Percentiles rank a stretch among this genome's conserved stretches.
Evolutionary conservation across 2,329 filamentous ascomycete genomes (phyloP).

Genomic region (Arthrocladium fulminans): DNA sequence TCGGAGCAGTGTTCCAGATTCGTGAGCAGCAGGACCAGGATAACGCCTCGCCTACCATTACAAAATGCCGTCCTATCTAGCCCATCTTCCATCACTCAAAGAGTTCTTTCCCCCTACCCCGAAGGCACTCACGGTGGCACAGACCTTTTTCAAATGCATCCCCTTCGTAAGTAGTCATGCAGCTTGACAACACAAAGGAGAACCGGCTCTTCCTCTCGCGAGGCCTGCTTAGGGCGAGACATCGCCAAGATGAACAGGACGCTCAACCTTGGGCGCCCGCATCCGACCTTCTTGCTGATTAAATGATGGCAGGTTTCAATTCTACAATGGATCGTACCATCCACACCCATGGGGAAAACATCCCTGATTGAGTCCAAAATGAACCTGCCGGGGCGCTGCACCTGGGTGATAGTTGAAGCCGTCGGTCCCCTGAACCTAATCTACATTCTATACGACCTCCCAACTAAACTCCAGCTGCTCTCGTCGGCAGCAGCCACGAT

Average conservation of each 20-base stretch:
- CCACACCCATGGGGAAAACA: conserved; percentile 74
- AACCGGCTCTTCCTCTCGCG: not conserved
- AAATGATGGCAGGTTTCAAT: conserved; percentile 59
- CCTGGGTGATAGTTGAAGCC: conserved; percentile 82
- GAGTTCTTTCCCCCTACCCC: conserved; percentile 34
- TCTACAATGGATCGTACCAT: conserved; percentile 42
- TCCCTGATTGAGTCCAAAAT: conserved; percentile 57
- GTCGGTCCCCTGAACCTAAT: conserved; percentile 67
- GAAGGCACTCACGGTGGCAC: conserved; percentile 28
- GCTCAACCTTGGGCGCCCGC: not conserved
- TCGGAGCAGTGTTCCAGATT: too few species aligned
- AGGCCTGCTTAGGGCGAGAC: too few species aligned
- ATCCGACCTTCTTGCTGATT: not conserved
- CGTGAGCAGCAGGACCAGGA: too few species aligned
- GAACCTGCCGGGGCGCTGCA: conserved; percentile 82
- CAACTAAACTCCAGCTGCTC: conserved; percentile 34
- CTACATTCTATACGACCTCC: conserved; percentile 67
- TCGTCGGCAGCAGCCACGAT: not conserved
- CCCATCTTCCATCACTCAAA: conserved; percentile 22
- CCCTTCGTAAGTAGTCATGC: conserved; percentile 30
- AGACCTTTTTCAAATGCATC: conserved; percentile 36
- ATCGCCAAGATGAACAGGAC: too few species aligned
- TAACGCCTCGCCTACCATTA: not conserved
- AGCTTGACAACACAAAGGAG: not conserved
- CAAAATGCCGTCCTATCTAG: conserved; percentile 18